These are phyloP conservation scores for Bryoerythrophyllum caledonicum DNA, from an alignment of 225 moss, liverwort and hornwort genomes.

Conservation along the genomic window DNA sequence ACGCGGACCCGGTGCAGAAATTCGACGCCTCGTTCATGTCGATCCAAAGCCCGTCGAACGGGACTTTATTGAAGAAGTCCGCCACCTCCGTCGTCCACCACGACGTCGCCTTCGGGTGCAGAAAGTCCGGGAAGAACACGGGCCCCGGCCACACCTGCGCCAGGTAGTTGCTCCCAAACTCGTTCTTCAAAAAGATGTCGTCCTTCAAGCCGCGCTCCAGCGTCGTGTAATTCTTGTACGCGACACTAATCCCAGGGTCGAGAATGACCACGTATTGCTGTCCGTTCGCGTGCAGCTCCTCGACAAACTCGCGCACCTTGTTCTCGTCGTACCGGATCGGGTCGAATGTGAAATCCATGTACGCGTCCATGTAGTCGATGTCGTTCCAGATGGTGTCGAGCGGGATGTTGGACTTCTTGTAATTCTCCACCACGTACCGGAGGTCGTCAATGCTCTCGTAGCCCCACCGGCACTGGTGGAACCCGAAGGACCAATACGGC, in stretches of 20 bases:
- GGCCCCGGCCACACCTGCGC: slow-evolving; percentile 97
- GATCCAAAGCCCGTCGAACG: slow-evolving; percentile 92
- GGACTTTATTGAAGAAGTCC: slow-evolving; percentile 53
- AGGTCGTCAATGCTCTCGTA: slow-evolving; percentile 65
- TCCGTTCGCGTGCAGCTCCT: slow-evolving; percentile 63
- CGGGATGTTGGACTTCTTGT: slow-evolving; percentile 68
- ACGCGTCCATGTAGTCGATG: slow-evolving; percentile 88
- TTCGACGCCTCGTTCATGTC: slow-evolving; percentile 98
- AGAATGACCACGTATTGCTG: slow-evolving; percentile 77
- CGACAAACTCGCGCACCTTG: slow-evolving; percentile 53
- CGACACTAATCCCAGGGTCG: slow-evolving; percentile 76
- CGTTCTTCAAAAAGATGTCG: slow-evolving; percentile 75
- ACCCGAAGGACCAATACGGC: slow-evolving; percentile 92
- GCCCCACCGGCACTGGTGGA: slow-evolving; percentile 91
- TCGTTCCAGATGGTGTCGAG: slow-evolving; percentile 90
- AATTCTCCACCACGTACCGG: slow-evolving; percentile 61
- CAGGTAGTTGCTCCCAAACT: slow-evolving; percentile 58
- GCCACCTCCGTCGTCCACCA: slow-evolving; percentile 81
- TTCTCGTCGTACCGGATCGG: slow-evolving; percentile 60
- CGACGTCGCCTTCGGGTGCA: slow-evolving; percentile 60
- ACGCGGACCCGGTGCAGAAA: slow-evolving; percentile 70
- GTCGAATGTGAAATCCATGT: slow-evolving; percentile 81
- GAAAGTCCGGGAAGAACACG: slow-evolving; percentile 81
- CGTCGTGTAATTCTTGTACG: slow-evolving; percentile 51
- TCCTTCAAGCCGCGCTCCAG: slow-evolving; percentile 55